A percentile compares a stretch with the other conserved stretches of the same genome.
phyloP scores from a whole-genome alignment of 495 filamentous ascomycete genomes.

The Tuber magnatum region DNA sequence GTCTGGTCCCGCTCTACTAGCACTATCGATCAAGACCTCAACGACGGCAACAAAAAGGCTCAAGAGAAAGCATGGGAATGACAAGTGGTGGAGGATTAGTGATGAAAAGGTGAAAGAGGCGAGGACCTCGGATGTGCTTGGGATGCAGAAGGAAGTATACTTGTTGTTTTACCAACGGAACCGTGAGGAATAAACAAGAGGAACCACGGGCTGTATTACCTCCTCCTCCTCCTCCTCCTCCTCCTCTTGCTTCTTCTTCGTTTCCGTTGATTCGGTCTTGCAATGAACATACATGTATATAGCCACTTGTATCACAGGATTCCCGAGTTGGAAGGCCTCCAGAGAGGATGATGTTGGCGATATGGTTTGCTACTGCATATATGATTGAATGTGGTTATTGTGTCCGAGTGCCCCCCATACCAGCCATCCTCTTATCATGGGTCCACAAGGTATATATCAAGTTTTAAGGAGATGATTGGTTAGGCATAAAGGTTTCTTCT shows the following conservation, averaged over 20 bases:
- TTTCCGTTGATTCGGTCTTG: neutral
- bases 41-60: constrained; percentile 18
- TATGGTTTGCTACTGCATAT: neutral
- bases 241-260: neutral
- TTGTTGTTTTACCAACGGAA: constrained; percentile 78
- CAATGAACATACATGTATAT: neutral
- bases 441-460: neutral
- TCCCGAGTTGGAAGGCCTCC: neutral
- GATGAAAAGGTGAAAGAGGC: constrained; percentile 95
- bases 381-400: neutral
- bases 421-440: neutral
- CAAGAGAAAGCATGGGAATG: constrained; percentile 31
- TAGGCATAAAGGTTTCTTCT: neutral
- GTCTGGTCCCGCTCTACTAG: neutral
- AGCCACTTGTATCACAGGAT: neutral
- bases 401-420: neutral
- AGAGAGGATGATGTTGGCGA: neutral
- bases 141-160: constrained; percentile 94
- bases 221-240: neutral
- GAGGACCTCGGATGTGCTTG: constrained; percentile 80
- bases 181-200: constrained; percentile 13
- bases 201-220: neutral
- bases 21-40: neutral
- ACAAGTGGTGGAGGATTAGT: constrained; percentile 89
- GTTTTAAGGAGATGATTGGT: neutral